A percentile compares a stretch with the other conserved stretches of the same genome.
phyloP scores from a whole-genome alignment of 2,329 filamentous ascomycete species.

The Akanthomyces uredinophilus region DNA sequence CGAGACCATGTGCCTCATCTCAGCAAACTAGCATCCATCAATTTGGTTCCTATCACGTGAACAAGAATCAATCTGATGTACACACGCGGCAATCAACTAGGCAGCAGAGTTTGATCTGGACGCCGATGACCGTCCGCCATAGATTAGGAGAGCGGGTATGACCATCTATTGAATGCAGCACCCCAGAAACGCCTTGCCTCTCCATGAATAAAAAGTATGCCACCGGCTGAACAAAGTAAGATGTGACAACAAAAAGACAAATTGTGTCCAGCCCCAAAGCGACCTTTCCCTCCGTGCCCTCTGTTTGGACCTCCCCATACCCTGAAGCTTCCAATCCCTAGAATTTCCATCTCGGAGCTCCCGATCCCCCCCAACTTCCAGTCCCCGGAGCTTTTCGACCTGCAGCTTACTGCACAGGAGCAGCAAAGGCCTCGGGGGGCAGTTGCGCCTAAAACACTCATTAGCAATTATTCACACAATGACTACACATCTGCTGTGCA shows the following conservation, averaged over 20 bases:
- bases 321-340: neutral
- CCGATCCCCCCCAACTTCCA: neutral
- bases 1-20: neutral
- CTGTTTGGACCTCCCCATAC: neutral
- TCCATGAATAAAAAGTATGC: conserved; percentile 8
- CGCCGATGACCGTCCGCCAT: neutral
- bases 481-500: conserved; percentile 19
- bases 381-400: conserved; percentile 5
- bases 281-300: neutral
- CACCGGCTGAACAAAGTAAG: conserved; percentile 7
- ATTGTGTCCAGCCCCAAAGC: neutral
- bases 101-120: neutral
- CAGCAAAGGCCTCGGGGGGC: conserved; percentile 43
- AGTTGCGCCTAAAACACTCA: conserved; percentile 35
- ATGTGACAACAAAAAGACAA: neutral
- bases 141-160: neutral
- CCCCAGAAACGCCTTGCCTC: conserved; percentile 9
- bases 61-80: neutral
- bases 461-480: conserved; percentile 11
- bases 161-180: conserved; percentile 4
- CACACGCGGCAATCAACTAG: neutral
- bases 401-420: conserved; percentile 10
- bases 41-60: too few relatives aligned
- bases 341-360: neutral
- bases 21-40: neutral